A percentile compares a stretch with the other conserved stretches of the same genome.
Evolutionary conservation across 148 eudicot genomes (phyloP).

Genomic region (Linanthus parryae): DNA sequence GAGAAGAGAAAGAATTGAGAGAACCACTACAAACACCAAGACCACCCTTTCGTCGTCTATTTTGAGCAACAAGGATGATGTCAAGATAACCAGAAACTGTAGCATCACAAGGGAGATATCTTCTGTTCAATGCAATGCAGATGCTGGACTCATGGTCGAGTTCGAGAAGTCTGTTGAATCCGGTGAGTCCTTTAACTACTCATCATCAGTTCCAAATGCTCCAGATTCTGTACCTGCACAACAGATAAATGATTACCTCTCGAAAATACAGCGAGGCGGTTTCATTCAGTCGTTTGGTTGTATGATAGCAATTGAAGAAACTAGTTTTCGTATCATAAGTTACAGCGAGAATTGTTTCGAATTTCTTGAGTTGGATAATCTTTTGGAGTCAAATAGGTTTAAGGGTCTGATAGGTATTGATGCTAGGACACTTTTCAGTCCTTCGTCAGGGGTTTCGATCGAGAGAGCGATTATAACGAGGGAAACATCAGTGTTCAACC

Average conservation of each 20-base stretch:
- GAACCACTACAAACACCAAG: too few relatives aligned
- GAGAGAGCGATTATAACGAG: slow-evolving; percentile 15
- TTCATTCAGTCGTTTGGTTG: slow-evolving; percentile 36
- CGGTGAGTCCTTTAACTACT: slow-evolving; percentile 32
- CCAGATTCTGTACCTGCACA: slow-evolving; percentile 17
- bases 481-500: slow-evolving; percentile 30
- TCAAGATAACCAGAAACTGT: too few relatives aligned
- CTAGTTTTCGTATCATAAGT: slow-evolving; percentile 23
- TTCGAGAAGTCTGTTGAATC: slow-evolving; percentile 26
- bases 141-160: slow-evolving; percentile 26
- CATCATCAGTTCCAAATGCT: slow-evolving; percentile 14
- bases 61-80: too few relatives aligned
- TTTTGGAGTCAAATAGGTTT: background rate
- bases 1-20: too few relatives aligned
- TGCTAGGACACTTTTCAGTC: slow-evolving; percentile 33
- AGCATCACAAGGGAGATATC: too few relatives aligned
- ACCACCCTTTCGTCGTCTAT: too few relatives aligned
- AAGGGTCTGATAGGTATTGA: slow-evolving; percentile 27
- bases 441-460: slow-evolving; percentile 22
- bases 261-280: slow-evolving; percentile 40
- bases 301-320: slow-evolving; percentile 30
- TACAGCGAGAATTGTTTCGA: slow-evolving; percentile 34
- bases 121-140: slow-evolving; percentile 27
- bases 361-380: slow-evolving; percentile 21
- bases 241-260: slow-evolving; percentile 25